phyloP scores from a whole-genome alignment of 148 eudicot species.

The Salicornia ramosissima region DNA sequence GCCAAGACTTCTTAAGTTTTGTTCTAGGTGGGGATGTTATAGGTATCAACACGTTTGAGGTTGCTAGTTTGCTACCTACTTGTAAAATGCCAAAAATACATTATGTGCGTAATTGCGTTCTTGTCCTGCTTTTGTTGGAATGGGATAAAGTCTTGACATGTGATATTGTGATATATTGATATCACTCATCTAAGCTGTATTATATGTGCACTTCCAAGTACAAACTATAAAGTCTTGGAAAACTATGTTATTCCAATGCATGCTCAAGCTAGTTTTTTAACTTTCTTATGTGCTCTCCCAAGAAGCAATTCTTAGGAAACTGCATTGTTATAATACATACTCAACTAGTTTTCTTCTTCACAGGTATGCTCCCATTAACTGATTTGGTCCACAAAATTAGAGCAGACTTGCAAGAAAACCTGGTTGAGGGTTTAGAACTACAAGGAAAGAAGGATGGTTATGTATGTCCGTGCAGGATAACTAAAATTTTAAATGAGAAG shows the following conservation, averaged over 20 bases:
- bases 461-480: conserved; percentile 62
- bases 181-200: no score
- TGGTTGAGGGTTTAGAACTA: conserved; percentile 70
- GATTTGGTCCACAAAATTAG: conserved; percentile 64
- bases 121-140: background rate
- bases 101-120: background rate
- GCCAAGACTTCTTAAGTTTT: no score
- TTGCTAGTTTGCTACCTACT: no score
- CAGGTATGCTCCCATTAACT: conserved; percentile 85
- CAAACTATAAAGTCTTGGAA: background rate
- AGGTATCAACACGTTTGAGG: background rate
- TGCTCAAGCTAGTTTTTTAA: conserved; percentile 1
- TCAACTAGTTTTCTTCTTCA: conserved; percentile 4
- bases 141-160: background rate
- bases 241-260: background rate
- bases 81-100: no score
- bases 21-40: background rate
- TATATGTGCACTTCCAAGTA: no score
- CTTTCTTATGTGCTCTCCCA: no score
- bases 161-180: background rate
- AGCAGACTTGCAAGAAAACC: conserved; percentile 49
- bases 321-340: background rate
- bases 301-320: no score
- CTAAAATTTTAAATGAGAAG: conserved; percentile 55
- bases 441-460: conserved; percentile 62